Evolutionary conservation across 2,329 filamentous ascomycete genomes (phyloP), one percentile per base, ranked within the genome.

Genomic region (Karstenula rhodostoma): DNA sequence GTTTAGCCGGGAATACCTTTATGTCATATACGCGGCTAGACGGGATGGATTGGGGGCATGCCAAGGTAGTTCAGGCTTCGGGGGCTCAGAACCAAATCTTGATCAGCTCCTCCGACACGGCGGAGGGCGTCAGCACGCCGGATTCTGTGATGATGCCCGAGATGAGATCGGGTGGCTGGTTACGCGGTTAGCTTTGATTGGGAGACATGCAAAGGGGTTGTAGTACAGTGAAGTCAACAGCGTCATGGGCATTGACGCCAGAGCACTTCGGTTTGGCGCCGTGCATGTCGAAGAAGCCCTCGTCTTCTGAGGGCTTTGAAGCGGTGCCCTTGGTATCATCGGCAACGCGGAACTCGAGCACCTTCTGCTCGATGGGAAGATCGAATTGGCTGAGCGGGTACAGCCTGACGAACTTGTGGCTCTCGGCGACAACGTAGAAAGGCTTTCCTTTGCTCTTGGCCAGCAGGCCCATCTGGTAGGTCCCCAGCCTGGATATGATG

Each of bases 361-460:
- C 85, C 35, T 87, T 85, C 78, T 97, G 93, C 73, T 90, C 86
- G 66, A 96, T 88, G 0, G 91, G 91, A 60, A 96, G 81, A 73
- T 95, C 91, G 60, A 89, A 87, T 78, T 97, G 93, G 64, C 90
- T 88, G 23, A 95, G 81, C 1, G 94, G 92, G 71, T 94, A 95
- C 57, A 95, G 85, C 70, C 93, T 86, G 48, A 96, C 93, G 74
- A 99, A 97, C 81, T 99, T 99, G 83, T 99, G 95, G 71, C 92
- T 96, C 82, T 99, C 95, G 1, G 91, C 91, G 5, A 95, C 93
- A 19, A 97, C 93, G 73, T 96, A 97, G 69, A 98, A 92, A 0
- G 91, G 91, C 64, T 92, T 89, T 42, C 89, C 87, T 62, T 86
- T 85, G 15, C 86, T 86, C 70, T 89, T 89, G 5, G 94, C 93